These are phyloP conservation scores for Myxozyma udenii DNA, from an alignment of 805 yeast genomes.

Conservation along the genomic window DNA sequence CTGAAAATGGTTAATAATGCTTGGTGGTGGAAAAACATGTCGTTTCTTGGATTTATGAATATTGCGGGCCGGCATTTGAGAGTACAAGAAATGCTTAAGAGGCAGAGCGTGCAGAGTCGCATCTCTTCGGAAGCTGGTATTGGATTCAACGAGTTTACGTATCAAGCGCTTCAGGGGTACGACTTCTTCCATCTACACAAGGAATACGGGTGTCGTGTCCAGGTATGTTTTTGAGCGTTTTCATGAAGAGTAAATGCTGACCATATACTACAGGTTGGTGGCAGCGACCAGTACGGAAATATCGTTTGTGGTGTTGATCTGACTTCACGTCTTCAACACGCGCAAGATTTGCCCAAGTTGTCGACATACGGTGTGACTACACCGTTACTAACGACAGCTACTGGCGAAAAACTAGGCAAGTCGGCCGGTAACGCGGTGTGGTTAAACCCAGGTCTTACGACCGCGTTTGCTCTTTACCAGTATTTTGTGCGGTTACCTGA, in stretches of 20 bases:
- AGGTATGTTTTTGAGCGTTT: slow-evolving; percentile 53
- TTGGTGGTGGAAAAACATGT: slow-evolving; percentile 80
- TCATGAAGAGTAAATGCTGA: no score
- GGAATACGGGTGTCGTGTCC: slow-evolving; percentile 58
- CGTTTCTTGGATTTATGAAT: slow-evolving; percentile 74
- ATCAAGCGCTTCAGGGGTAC: slow-evolving; percentile 88
- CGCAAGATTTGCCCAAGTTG: slow-evolving; percentile 21
- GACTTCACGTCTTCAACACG: slow-evolving; percentile 54
- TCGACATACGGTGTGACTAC: slow-evolving; percentile 75
- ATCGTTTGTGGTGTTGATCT: slow-evolving; percentile 94
- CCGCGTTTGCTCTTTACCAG: slow-evolving; percentile 80
- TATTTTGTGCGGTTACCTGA: slow-evolving; percentile 75
- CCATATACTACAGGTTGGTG: slow-evolving; percentile 51
- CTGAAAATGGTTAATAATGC: slow-evolving; percentile 58
- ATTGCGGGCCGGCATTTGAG: slow-evolving; percentile 74
- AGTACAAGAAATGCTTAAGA: slow-evolving; percentile 78
- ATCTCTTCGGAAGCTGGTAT: slow-evolving; percentile 67
- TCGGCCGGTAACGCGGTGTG: slow-evolving; percentile 96
- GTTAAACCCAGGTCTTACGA: slow-evolving; percentile 68
- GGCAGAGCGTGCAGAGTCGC: slow-evolving; percentile 82
- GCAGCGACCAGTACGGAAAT: slow-evolving; percentile 98
- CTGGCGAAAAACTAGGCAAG: slow-evolving; percentile 93
- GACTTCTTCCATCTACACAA: slow-evolving; percentile 82
- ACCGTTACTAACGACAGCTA: slow-evolving; percentile 80
- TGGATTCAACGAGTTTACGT: slow-evolving; percentile 91